phyloP scores from a whole-genome alignment of 495 filamentous ascomycete species.

The Xylaria intraflava region DNA sequence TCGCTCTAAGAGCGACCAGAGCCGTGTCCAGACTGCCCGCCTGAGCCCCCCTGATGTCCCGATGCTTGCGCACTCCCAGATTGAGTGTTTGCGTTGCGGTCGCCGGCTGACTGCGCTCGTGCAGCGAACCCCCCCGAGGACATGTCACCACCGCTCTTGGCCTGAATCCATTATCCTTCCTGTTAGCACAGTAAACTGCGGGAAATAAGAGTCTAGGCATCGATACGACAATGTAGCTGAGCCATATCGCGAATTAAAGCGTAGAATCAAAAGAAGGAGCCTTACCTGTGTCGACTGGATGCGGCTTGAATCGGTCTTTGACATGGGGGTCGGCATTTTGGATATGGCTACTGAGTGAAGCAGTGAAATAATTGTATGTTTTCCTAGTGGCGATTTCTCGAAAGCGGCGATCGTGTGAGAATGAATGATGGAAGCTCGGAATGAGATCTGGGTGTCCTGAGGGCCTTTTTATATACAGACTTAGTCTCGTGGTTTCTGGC shows the following conservation, averaged over 20 bases:
- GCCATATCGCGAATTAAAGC: neutral
- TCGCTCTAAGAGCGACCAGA: neutral
- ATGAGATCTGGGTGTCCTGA: too few species aligned
- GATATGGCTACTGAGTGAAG: too few species aligned
- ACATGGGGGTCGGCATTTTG: too few species aligned
- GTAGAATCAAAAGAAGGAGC: neutral
- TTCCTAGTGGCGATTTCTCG: too few species aligned
- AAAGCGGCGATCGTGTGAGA: too few species aligned
- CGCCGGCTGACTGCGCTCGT: slow-evolving; percentile 12
- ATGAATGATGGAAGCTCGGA: too few species aligned
- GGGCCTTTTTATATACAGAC: too few species aligned
- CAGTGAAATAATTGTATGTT: too few species aligned
- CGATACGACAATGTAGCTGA: neutral
- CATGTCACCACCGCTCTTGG: slow-evolving; percentile 13
- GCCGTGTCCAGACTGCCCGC: neutral
- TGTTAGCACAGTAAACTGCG: neutral
- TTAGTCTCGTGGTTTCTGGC: too few species aligned
- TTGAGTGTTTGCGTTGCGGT: slow-evolving; percentile 7
- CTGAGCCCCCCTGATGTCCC: too few species aligned
- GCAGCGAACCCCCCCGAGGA: slow-evolving; percentile 15
- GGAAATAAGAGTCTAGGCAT: neutral
- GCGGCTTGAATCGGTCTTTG: too few species aligned
- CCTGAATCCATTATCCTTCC: slow-evolving; percentile 3
- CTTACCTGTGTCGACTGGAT: slow-evolving; percentile 21
- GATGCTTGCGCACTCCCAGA: too few species aligned